Conservation (phyloP, 2,329 filamentous ascomycete genomes). For the Calonectria leucothoes region DNA sequence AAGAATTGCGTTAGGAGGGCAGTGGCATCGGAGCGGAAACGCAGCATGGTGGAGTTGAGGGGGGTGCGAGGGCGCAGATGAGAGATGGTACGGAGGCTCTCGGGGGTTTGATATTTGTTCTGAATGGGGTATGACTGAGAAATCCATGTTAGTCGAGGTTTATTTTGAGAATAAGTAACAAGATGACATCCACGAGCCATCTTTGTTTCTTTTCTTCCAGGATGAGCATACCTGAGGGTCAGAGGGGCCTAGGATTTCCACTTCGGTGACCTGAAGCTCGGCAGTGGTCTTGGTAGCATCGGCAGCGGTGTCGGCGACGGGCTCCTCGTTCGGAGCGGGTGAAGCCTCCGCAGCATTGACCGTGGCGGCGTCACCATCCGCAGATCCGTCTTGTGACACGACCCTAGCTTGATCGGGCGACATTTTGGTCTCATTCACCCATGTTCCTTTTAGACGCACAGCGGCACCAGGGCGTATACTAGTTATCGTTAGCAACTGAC, state of each 20-base stretch:
- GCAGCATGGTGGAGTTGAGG: constrained; percentile 82
- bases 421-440: constrained; percentile 58
- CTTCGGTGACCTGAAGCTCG: constrained; percentile 80
- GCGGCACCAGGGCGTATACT: constrained; percentile 87
- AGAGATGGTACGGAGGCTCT: constrained; percentile 88
- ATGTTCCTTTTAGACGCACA: constrained; percentile 81
- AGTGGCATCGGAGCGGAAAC: constrained; percentile 84
- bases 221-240: constrained; percentile 76
- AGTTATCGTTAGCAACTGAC: constrained; percentile 41
- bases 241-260: constrained; percentile 80
- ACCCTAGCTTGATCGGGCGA: background rate
- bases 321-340: background rate
- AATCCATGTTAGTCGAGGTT: constrained; percentile 24
- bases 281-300: constrained; percentile 19
- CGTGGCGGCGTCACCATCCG: background rate
- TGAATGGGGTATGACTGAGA: constrained; percentile 88
- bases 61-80: constrained; percentile 88
- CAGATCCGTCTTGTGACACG: constrained; percentile 11
- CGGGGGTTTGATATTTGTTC: constrained; percentile 93
- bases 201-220: background rate
- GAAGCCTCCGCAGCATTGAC: constrained; percentile 2
- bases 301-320: background rate
- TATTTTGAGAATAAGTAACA: constrained; percentile 11
- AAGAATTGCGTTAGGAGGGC: constrained; percentile 82
- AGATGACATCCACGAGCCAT: background rate